phyloP scores from a whole-genome alignment of 1,139 yeast genomes.

The Hansenula anomala region DNA sequence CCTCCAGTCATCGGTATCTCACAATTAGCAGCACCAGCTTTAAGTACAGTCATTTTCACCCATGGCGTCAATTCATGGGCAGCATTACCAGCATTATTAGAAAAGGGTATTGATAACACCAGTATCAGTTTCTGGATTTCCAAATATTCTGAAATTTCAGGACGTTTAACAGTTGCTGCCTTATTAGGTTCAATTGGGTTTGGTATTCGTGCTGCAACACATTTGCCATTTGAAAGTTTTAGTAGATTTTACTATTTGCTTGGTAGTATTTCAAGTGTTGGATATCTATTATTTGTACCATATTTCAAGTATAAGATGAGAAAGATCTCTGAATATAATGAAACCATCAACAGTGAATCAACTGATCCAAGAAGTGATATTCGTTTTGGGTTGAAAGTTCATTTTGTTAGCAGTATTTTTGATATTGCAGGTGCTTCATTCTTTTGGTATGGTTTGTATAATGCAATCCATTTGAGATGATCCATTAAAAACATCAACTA shows the following conservation, averaged over 20 bases:
- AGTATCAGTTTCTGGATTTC: constrained; percentile 13
- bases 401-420: constrained; percentile 9
- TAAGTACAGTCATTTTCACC: constrained; percentile 10
- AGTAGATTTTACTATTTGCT: constrained; percentile 14
- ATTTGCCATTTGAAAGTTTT: constrained; percentile 12
- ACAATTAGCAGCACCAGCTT: constrained; percentile 14
- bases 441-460: constrained; percentile 14
- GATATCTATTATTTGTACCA: constrained; percentile 12
- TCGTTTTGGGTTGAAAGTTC: constrained; percentile 8
- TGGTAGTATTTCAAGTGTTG: constrained; percentile 11
- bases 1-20: constrained; percentile 11
- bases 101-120: constrained; percentile 9
- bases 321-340: constrained; percentile 7
- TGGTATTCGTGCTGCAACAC: constrained; percentile 10
- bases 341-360: constrained; percentile 2
- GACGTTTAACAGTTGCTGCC: constrained; percentile 7
- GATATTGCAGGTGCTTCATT: constrained; percentile 10
- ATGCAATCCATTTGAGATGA: constrained; percentile 7
- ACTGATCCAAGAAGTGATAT: constrained; percentile 11
- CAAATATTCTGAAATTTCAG: constrained; percentile 6
- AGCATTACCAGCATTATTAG: constrained; percentile 12
- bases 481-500: too few relatives aligned
- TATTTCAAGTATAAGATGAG: constrained; percentile 11
- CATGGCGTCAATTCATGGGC: constrained; percentile 13
- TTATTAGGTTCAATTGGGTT: constrained; percentile 10